Evolutionary conservation across 805 yeast species (phyloP).

Genomic region (Pichia kluyveri): DNA sequence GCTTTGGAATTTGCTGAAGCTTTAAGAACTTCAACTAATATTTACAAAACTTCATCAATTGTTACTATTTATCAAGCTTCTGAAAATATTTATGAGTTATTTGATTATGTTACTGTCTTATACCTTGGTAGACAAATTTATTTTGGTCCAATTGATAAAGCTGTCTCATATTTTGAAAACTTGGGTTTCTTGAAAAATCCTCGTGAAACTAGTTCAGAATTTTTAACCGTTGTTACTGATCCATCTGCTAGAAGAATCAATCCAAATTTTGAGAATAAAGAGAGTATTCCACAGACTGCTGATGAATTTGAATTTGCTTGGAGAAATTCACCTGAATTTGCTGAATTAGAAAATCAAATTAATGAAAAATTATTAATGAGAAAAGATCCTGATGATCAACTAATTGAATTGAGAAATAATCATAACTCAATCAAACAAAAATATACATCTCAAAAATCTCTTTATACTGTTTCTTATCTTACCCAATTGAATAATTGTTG

Average conservation of each 20-base stretch:
- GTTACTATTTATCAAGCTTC: slow-evolving; percentile 65
- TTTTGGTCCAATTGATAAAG: slow-evolving; percentile 46
- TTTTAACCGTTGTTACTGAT: slow-evolving; percentile 59
- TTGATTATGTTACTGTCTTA: slow-evolving; percentile 52
- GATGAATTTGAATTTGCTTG: slow-evolving; percentile 50
- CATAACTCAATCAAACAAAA: slow-evolving; percentile 29
- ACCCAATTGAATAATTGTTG: slow-evolving; percentile 44
- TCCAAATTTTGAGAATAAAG: slow-evolving; percentile 35
- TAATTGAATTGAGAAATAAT: slow-evolving; percentile 21
- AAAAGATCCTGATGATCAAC: slow-evolving; percentile 25
- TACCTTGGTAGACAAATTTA: slow-evolving; percentile 55
- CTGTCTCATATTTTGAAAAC: slow-evolving; percentile 42
- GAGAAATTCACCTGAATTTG: slow-evolving; percentile 47
- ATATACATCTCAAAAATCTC: slow-evolving; percentile 31
- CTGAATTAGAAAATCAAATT: slow-evolving; percentile 26
- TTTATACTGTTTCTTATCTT: slow-evolving; percentile 31
- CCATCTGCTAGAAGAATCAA: slow-evolving; percentile 47
- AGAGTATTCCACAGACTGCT: slow-evolving; percentile 43
- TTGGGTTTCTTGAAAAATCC: slow-evolving; percentile 58
- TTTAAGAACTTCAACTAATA: slow-evolving; percentile 48
- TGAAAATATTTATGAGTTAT: slow-evolving; percentile 50
- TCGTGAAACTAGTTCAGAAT: slow-evolving; percentile 64
- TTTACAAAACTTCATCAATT: slow-evolving; percentile 47
- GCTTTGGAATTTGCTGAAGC: slow-evolving; percentile 61
- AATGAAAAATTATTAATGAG: slow-evolving; percentile 26